Conservation (phyloP, 2,329 filamentous ascomycete genomes). For the Acarospora socialis region DNA sequence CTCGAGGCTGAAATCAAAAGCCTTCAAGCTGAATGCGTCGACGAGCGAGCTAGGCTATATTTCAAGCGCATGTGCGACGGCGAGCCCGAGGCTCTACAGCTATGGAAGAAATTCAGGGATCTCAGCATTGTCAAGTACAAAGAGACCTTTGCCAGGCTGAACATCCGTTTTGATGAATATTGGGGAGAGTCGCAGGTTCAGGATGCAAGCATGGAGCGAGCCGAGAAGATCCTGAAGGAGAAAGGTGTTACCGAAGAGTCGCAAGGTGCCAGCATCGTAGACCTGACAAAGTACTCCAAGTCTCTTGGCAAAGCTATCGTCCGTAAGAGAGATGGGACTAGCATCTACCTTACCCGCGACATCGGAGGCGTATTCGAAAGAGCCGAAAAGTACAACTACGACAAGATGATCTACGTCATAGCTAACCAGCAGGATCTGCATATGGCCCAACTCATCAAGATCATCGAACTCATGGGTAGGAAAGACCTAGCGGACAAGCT, state of each 20-base stretch:
- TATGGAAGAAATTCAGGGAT: conserved; percentile 51
- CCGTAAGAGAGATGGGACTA: conserved; percentile 52
- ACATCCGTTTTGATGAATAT: conserved; percentile 52
- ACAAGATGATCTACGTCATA: conserved; percentile 56
- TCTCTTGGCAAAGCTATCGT: conserved; percentile 55
- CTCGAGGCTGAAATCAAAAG: conserved; percentile 35
- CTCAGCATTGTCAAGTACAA: conserved; percentile 51
- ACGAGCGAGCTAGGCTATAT: conserved; percentile 47
- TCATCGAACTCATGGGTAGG: conserved; percentile 45
- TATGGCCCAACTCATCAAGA: conserved; percentile 51
- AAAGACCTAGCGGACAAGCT: conserved; percentile 45
- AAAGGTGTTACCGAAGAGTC: conserved; percentile 48
- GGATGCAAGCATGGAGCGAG: conserved; percentile 45
- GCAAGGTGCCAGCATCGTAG: conserved; percentile 53
- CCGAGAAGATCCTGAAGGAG: conserved; percentile 44
- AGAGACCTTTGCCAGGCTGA: conserved; percentile 48
- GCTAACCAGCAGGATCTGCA: conserved; percentile 51
- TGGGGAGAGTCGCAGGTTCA: conserved; percentile 56
- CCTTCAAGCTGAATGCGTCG: conserved; percentile 38
- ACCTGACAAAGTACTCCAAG: conserved; percentile 55
- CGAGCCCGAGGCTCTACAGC: conserved; percentile 41
- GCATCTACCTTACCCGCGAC: conserved; percentile 55
- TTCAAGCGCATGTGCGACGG: conserved; percentile 56
- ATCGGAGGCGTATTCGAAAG: conserved; percentile 52
- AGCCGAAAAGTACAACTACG: conserved; percentile 46